Evolutionary conservation across 352 stramenopile genomes (phyloP).

Genomic region (Globisporangium polare): DNA sequence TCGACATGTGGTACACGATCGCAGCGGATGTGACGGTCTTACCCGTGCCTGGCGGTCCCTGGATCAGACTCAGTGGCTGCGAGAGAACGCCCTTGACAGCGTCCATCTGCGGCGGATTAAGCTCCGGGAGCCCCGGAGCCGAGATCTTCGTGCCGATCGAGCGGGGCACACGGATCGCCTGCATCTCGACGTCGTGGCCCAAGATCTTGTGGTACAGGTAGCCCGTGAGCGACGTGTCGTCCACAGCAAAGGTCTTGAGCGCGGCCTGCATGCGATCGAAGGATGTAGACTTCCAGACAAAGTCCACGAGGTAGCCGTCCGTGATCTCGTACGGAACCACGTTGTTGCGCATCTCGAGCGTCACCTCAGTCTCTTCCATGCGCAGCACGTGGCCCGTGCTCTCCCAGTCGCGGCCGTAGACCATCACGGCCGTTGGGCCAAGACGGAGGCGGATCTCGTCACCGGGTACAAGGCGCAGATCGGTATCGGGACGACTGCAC

Average conservation of each 20-base stretch:
- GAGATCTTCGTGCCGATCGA: constrained; percentile 73
- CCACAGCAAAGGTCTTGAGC: constrained; percentile 98
- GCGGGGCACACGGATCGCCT: constrained; percentile 80
- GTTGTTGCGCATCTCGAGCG: constrained; percentile 81
- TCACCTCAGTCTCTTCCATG: constrained; percentile 82
- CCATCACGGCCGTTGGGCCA: constrained; percentile 71
- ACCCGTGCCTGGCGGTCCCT: constrained; percentile 95
- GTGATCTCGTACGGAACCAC: constrained; percentile 90
- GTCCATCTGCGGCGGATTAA: constrained; percentile 97
- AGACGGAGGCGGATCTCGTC: constrained; percentile 96
- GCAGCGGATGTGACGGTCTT: constrained; percentile 98
- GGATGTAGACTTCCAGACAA: constrained; percentile 99
- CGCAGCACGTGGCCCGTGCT: constrained; percentile 92
- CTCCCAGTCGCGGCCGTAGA: constrained; percentile 91
- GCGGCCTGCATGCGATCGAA: constrained; percentile 99
- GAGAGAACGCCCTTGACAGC: constrained; percentile 96
- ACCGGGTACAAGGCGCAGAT: constrained; percentile 92
- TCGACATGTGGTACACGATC: constrained; percentile 99
- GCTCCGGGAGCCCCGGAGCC: constrained; percentile 93
- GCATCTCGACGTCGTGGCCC: constrained; percentile 95
- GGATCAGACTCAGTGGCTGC: constrained; percentile 97
- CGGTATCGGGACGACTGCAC: constrained; percentile 85
- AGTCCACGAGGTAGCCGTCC: constrained; percentile 96
- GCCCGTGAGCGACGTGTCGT: constrained; percentile 97
- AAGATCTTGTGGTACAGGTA: constrained; percentile 99